Evolutionary conservation across 1,139 yeast genomes (phyloP), one percentile per base, ranked within the genome.

Genomic region (Yamadazyma oceani): DNA sequence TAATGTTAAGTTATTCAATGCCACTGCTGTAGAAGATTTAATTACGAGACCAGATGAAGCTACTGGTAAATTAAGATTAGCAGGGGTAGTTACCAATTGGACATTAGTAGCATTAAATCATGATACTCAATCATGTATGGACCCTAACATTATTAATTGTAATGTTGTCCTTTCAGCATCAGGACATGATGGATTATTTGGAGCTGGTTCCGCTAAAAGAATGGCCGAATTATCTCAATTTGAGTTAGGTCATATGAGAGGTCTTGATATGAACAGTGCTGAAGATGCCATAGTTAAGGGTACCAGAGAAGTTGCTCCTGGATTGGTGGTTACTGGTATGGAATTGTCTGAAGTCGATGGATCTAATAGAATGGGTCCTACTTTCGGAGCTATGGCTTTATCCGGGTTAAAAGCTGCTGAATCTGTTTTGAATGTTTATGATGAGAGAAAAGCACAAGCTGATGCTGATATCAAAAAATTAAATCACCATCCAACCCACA

Each of bases 71-170:
- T 64, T 82, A 40, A 70, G 85, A 50, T 76, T 82, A 44, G 85
- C 88, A 17, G 92, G 90, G 57, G 90, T 84, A 21, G 92, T 84
- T 30, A 83, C 89, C 55, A 84, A 84, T 68, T 84, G 90, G 90
- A 84, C 90, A 16, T 67, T 83, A 52, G 90, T 84, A 25, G 72
- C 89, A 9, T 72, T 82, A 73, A 82, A 83, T 60, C 92, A 84
- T 55, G 86, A 80, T 56, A 78, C 80, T 44, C 90, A 84, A 59
- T 78, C 85, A 12, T 84, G 92, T 61, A 84, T 84, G 92, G 92
- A 84, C 55, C 92, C 92, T 40, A 83, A 84, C 66, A 84, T 88
- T 42, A 82, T 84, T 67, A 84, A 82, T 55, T 75, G 83, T 44
- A 80, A 82, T 53, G 79, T 84, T 38, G 78, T 84, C 39, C 67